A percentile compares a stretch with the other conserved stretches of the same genome.
phyloP scores from a whole-genome alignment of 1,139 yeast species.

The Diutina pseudorugosa region DNA sequence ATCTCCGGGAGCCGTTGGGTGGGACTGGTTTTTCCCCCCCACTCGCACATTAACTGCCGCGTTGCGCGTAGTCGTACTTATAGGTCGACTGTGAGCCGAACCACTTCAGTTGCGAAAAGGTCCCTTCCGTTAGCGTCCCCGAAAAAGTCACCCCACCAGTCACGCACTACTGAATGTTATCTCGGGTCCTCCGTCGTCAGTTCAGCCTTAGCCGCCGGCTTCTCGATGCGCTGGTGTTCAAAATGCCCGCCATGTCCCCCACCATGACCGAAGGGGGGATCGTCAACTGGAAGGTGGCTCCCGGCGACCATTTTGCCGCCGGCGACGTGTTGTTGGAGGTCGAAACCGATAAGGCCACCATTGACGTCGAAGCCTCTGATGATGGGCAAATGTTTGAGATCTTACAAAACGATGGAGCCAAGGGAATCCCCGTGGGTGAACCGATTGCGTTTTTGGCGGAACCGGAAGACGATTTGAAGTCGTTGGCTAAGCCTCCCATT shows the following conservation, averaged over 20 bases:
- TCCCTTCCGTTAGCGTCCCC: background rate
- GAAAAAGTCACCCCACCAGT: no score
- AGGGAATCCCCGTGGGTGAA: conserved; percentile 73
- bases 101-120: background rate
- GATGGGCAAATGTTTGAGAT: conserved; percentile 85
- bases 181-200: background rate
- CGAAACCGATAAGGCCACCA: conserved; percentile 89
- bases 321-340: conserved; percentile 86
- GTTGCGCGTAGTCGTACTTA: background rate
- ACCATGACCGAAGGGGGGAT: conserved; percentile 98
- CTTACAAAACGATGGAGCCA: conserved; percentile 55
- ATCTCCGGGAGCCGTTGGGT: no score
- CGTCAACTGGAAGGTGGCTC: conserved; percentile 82
- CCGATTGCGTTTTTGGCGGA: conserved; percentile 87
- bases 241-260: conserved; percentile 98
- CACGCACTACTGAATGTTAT: background rate
- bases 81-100: background rate
- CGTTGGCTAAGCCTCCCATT: conserved; percentile 43
- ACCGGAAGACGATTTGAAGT: conserved; percentile 65
- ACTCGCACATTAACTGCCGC: conserved; percentile 1
- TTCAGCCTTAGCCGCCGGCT: background rate
- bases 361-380: conserved; percentile 87
- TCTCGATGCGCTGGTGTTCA: conserved; percentile 31
- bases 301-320: conserved; percentile 64
- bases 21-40: background rate